These are phyloP conservation scores for Saturnispora saitoi DNA, from an alignment of 805 yeast species.

Conservation along the genomic window DNA sequence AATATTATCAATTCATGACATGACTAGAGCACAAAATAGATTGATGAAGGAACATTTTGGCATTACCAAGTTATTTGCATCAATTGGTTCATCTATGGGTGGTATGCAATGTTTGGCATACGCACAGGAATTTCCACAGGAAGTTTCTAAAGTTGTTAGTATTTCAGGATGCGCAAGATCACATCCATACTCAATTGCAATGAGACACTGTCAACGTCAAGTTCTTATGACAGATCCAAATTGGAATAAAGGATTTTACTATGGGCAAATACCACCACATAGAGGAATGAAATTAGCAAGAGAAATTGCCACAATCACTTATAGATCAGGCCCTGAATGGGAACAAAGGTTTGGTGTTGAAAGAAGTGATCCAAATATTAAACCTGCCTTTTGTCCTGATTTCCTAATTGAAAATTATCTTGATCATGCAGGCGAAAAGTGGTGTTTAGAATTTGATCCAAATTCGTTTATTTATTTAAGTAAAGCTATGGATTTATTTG, in stretches of 20 bases:
- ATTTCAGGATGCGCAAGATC: constrained; percentile 91
- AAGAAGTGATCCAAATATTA: constrained; percentile 66
- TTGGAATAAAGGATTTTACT: constrained; percentile 89
- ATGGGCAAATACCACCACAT: constrained; percentile 70
- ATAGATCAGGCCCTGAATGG: constrained; percentile 97
- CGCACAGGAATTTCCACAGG: constrained; percentile 74
- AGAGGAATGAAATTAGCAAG: constrained; percentile 91
- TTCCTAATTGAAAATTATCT: constrained; percentile 85
- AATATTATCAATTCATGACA: constrained; percentile 74
- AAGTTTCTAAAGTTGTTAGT: constrained; percentile 64
- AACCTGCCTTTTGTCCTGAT: constrained; percentile 90
- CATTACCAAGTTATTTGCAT: constrained; percentile 58
- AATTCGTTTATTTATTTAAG: constrained; percentile 80
- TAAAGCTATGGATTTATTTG: constrained; percentile 93
- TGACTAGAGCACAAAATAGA: constrained; percentile 82
- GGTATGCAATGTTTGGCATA: constrained; percentile 95
- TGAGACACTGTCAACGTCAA: constrained; percentile 88
- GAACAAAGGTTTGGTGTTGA: constrained; percentile 85
- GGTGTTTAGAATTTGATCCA: constrained; percentile 84
- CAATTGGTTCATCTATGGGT: constrained; percentile 93
- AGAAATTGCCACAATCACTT: constrained; percentile 89
- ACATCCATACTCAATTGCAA: constrained; percentile 89
- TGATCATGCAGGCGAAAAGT: constrained; percentile 93
- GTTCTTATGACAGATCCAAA: constrained; percentile 91
- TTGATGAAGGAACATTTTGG: constrained; percentile 56